A percentile compares a stretch with the other conserved stretches of the same genome.
phyloP scores from a whole-genome alignment of 345 rosid genomes.

The Salix udensis region DNA sequence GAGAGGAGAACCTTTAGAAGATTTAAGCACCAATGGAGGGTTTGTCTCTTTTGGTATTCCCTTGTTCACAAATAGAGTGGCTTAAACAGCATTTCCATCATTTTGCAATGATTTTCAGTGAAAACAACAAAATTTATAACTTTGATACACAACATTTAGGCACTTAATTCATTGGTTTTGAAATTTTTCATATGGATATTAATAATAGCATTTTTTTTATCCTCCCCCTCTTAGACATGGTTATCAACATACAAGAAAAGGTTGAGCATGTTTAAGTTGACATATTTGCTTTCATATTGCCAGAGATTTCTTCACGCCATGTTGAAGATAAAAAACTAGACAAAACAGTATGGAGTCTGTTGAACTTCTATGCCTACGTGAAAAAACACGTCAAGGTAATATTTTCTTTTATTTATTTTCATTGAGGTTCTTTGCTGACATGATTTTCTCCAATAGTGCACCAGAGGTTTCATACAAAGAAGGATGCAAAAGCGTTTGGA shows the following conservation, averaged over 20 bases:
- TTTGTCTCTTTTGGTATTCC: slow-evolving; percentile 74
- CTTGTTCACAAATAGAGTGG: neutral
- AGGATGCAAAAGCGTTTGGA: slow-evolving; percentile 72
- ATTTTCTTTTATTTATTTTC: neutral
- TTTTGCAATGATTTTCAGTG: neutral
- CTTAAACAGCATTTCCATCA: neutral
- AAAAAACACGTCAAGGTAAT: slow-evolving; percentile 81
- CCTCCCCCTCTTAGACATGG: neutral
- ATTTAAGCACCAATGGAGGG: slow-evolving; percentile 78
- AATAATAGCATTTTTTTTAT: neutral
- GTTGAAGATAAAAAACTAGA: slow-evolving; percentile 67
- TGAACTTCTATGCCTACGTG: slow-evolving; percentile 73
- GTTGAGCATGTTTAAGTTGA: slow-evolving; percentile 8
- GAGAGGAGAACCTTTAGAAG: slow-evolving; percentile 75
- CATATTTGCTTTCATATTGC: slow-evolving; percentile 6
- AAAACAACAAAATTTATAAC: neutral
- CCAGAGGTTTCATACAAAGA: slow-evolving; percentile 81
- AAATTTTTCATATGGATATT: neutral
- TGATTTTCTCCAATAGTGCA: slow-evolving; percentile 44
- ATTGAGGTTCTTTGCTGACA: slow-evolving; percentile 11
- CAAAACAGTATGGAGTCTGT: slow-evolving; percentile 70
- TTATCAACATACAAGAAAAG: neutral
- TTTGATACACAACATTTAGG: neutral
- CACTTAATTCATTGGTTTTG: neutral
- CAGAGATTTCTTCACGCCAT: slow-evolving; percentile 66